Evolutionary conservation across 1,284 basidiomycete genomes (phyloP).

Genomic region (Ustilago esculenta): DNA sequence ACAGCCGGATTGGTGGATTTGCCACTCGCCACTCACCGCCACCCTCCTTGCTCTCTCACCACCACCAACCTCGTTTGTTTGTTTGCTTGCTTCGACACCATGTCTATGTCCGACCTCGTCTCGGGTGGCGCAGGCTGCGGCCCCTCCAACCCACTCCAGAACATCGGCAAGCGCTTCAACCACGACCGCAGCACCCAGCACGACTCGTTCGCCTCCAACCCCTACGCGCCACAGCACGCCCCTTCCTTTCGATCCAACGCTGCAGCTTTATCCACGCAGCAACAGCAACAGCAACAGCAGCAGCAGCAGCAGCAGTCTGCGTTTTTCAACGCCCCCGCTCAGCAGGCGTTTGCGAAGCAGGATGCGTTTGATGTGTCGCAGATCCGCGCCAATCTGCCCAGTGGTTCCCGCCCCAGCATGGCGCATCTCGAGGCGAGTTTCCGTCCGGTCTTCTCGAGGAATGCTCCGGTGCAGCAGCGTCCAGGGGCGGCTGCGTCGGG

Average conservation of each 20-base stretch:
- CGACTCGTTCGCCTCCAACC: constrained; percentile 27
- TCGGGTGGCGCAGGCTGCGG: constrained; percentile 64
- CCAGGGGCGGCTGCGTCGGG: constrained; percentile 30
- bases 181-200: constrained; percentile 60
- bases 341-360: constrained; percentile 18
- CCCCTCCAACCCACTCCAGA: constrained; percentile 63
- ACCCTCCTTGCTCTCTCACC: neutral
- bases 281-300: constrained; percentile 37
- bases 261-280: constrained; percentile 4
- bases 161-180: constrained; percentile 63
- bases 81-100: constrained; percentile 6
- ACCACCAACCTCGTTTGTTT: neutral
- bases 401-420: constrained; percentile 23
- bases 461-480: constrained; percentile 2
- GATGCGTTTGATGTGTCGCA: constrained; percentile 54
- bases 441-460: constrained; percentile 28
- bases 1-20: too few species aligned
- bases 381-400: constrained; percentile 48
- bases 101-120: constrained; percentile 63
- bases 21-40: constrained; percentile 11
- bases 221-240: constrained; percentile 10
- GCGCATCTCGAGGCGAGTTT: constrained; percentile 47
- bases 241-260: constrained; percentile 29
- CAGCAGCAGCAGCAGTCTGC: constrained; percentile 36
- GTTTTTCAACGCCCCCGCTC: constrained; percentile 41